phyloP scores from a whole-genome alignment of 768 basidiomycete genomes.

The Sistotremastrum niveocremeum region DNA sequence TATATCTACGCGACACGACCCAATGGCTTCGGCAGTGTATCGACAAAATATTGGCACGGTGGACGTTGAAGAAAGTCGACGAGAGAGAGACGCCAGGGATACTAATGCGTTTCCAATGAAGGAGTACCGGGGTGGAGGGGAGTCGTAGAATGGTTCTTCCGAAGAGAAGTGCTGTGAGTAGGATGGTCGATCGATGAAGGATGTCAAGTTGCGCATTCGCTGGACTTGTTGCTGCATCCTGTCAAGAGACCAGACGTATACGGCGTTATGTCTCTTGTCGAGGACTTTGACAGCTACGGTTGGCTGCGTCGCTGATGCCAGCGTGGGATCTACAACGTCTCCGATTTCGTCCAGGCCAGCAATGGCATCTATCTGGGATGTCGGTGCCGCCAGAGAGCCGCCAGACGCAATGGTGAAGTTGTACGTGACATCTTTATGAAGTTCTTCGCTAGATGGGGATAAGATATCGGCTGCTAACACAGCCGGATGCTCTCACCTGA shows the following conservation, averaged over 20 bases:
- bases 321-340: slow-evolving; percentile 75
- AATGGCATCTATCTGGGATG: slow-evolving; percentile 74
- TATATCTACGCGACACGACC: slow-evolving; percentile 80
- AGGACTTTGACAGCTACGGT: slow-evolving; percentile 83
- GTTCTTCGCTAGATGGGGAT: slow-evolving; percentile 50
- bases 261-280: slow-evolving; percentile 73
- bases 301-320: slow-evolving; percentile 62
- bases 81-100: slow-evolving; percentile 68
- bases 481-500: slow-evolving; percentile 40
- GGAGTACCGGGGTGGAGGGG: slow-evolving; percentile 76
- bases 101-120: slow-evolving; percentile 83
- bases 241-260: slow-evolving; percentile 87
- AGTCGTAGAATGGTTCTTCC: slow-evolving; percentile 87
- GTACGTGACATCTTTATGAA: slow-evolving; percentile 76
- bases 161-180: slow-evolving; percentile 91
- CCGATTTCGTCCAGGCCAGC: slow-evolving; percentile 86
- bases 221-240: slow-evolving; percentile 79
- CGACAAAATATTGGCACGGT: slow-evolving; percentile 83
- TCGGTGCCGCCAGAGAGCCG: slow-evolving; percentile 61
- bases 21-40: slow-evolving; percentile 91
- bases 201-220: slow-evolving; percentile 86
- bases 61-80: slow-evolving; percentile 60
- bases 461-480: slow-evolving; percentile 6
- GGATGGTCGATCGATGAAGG: slow-evolving; percentile 82
- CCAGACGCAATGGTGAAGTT: slow-evolving; percentile 89